These are phyloP conservation scores for Corinectria fuckeliana DNA, from an alignment of 2,329 filamentous ascomycete genomes.

Conservation along the genomic window DNA sequence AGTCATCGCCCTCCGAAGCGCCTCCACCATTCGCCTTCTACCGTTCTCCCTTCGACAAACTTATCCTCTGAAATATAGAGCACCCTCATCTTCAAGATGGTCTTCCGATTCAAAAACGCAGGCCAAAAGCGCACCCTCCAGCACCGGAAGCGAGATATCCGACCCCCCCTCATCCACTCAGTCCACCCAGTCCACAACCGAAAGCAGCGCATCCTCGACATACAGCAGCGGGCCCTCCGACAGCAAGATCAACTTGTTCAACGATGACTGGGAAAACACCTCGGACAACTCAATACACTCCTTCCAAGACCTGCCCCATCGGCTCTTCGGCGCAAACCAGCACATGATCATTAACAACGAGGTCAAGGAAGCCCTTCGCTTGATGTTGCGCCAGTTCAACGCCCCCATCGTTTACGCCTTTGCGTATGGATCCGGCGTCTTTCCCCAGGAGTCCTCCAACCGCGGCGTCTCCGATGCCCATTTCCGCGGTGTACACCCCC, in stretches of 20 bases:
- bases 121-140: conserved; percentile 3
- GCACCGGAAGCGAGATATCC: conserved; percentile 19
- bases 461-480: conserved; percentile 61
- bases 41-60: conserved; percentile 15
- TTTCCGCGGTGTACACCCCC: conserved; percentile 75
- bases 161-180: conserved; percentile 10
- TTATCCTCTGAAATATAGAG: conserved; percentile 10
- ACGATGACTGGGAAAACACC: conserved; percentile 52
- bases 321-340: conserved; percentile 89
- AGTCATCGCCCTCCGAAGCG: conserved; percentile 28
- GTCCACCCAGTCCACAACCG: conserved; percentile 14
- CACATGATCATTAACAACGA: conserved; percentile 96
- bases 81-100: conserved; percentile 23
- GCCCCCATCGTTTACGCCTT: conserved; percentile 96
- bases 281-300: conserved; percentile 50
- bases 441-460: conserved; percentile 72
- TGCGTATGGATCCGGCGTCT: conserved; percentile 96
- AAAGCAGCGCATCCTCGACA: conserved; percentile 26
- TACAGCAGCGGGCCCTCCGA: conserved; percentile 32
- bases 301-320: conserved; percentile 54
- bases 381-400: conserved; percentile 88
- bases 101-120: conserved; percentile 27
- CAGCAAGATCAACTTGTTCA: conserved; percentile 46
- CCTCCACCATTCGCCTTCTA: conserved; percentile 18
- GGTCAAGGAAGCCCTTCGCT: conserved; percentile 87